A percentile compares a stretch with the other conserved stretches of the same genome.
Evolutionary conservation across 2,329 filamentous ascomycete species (phyloP).

Genomic region (Diaporthe sp.): DNA sequence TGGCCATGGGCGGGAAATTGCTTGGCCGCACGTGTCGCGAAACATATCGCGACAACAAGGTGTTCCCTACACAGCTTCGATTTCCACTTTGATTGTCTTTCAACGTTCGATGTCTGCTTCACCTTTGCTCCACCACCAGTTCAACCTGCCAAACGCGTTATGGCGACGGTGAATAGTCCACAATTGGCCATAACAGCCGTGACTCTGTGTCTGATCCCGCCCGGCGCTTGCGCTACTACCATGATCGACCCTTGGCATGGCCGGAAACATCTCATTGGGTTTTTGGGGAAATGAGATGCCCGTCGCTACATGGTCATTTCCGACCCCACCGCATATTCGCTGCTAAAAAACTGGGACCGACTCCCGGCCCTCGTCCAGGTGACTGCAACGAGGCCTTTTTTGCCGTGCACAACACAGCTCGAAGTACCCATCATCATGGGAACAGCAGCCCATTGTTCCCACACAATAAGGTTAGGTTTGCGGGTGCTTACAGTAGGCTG

Average conservation of each 20-base stretch:
- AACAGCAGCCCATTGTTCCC: not conserved
- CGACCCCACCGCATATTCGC: not conserved
- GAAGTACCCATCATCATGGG: not conserved
- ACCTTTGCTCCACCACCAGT: not conserved
- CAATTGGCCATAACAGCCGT: slow-evolving; percentile 12
- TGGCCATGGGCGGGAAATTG: slow-evolving; percentile 15
- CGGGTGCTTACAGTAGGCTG: slow-evolving; percentile 24
- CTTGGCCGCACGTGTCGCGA: slow-evolving; percentile 1
- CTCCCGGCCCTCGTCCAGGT: slow-evolving; percentile 22
- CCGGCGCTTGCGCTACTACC: slow-evolving; percentile 15
- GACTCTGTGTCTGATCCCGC: slow-evolving; percentile 14
- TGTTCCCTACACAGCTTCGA: not conserved
- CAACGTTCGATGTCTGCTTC: not conserved
- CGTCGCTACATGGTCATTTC: slow-evolving; percentile 14
- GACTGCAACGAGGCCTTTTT: slow-evolving; percentile 1
- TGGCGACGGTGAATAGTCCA: not conserved
- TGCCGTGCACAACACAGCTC: not conserved
- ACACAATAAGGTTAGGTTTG: slow-evolving; percentile 31
- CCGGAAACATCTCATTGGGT: slow-evolving; percentile 23
- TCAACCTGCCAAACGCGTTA: not conserved
- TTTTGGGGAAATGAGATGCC: slow-evolving; percentile 23
- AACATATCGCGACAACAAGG: not conserved
- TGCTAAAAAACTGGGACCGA: slow-evolving; percentile 9
- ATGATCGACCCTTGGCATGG: slow-evolving; percentile 19
- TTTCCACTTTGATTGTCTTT: not conserved